Evolutionary conservation across 352 stramenopile genomes (phyloP), one percentile per base, ranked within the genome.

Genomic region (Globisporangium alternatum): DNA sequence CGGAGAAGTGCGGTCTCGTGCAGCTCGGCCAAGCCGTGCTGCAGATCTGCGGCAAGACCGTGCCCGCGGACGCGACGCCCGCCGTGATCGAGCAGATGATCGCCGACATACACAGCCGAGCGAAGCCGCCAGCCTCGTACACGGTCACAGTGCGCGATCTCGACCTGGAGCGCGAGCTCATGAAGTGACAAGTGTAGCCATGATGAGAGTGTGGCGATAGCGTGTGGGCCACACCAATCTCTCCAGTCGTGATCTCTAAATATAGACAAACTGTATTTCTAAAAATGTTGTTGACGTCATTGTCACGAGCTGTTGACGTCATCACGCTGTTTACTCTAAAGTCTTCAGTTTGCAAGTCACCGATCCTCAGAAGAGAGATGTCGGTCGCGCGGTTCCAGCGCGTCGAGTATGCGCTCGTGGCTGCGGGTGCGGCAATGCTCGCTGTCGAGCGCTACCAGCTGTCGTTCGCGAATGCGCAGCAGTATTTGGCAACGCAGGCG

Each of bases 101-200:
- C 41, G 56, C 75, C 19, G 77, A 86, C 31, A 70, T 80, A n/a
- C 48, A 33, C 1, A 58, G 64, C 15, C 25, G 56, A 49, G 31
- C 33, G 69, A 67, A 56, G 49, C 67, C 15, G 49, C 56, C 30
- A 49, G 31, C 58, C 19, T 55, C 31, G 22, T 90, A 83, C 62
- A 79, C 81, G 12, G 65, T 95, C 57, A 93, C 86, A 39, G 70
- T 95, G 57, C 83, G 86, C 49, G 83, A 95, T 67, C 62, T 95
- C 19, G 86, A 93, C 60, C 68, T 95, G 64, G 86, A 95, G 67
- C 80, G 78, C 54, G 80, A 89, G 61, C 76, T 93, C 57, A 91
- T 93, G 83, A 89, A 83, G 67, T 76, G 22, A 39, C 7, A 15
- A 7, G 47, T 37, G 25, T 33, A 56, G 41, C 41, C 41, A 47